A percentile compares a stretch with the other conserved stretches of the same genome.
Evolutionary conservation across 2,329 filamentous ascomycete species (phyloP).

Genomic region (Byssochlamys sp.): DNA sequence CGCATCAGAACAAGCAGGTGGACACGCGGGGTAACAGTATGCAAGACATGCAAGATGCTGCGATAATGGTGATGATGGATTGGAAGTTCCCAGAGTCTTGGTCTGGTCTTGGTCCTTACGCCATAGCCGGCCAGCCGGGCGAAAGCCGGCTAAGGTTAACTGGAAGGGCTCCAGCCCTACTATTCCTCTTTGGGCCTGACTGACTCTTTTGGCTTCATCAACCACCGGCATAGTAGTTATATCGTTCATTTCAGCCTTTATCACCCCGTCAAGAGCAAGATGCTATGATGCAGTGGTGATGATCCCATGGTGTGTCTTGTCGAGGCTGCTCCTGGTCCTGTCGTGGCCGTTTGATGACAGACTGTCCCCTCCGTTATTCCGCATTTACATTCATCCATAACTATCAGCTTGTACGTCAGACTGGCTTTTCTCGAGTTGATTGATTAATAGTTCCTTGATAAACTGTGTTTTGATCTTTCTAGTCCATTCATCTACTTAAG

Average conservation of each 20-base stretch:
- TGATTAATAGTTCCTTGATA: background rate
- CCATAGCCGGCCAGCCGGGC: slow-evolving; percentile 19
- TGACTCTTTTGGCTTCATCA: slow-evolving; percentile 1
- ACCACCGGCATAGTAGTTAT: background rate
- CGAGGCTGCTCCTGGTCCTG: background rate
- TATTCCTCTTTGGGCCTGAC: slow-evolving; percentile 17
- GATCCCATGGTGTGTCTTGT: background rate
- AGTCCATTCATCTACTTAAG: background rate
- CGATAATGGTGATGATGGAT: background rate
- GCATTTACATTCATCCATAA: background rate
- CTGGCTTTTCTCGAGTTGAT: background rate
- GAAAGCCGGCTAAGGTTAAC: slow-evolving; percentile 18
- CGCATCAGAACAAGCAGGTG: slow-evolving; percentile 15
- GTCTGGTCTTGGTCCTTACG: slow-evolving; percentile 12
- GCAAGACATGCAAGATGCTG: background rate
- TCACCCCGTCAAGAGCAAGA: background rate
- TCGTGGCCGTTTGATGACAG: background rate
- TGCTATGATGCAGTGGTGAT: background rate
- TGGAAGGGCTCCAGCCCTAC: slow-evolving; percentile 20
- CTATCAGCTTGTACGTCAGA: background rate
- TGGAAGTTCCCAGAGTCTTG: background rate
- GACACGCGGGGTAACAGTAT: slow-evolving; percentile 1
- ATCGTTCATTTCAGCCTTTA: background rate
- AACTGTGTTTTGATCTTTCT: background rate
- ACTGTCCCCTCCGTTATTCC: background rate